phyloP scores from a whole-genome alignment of 768 basidiomycete species.

The Auricularia sp. region DNA sequence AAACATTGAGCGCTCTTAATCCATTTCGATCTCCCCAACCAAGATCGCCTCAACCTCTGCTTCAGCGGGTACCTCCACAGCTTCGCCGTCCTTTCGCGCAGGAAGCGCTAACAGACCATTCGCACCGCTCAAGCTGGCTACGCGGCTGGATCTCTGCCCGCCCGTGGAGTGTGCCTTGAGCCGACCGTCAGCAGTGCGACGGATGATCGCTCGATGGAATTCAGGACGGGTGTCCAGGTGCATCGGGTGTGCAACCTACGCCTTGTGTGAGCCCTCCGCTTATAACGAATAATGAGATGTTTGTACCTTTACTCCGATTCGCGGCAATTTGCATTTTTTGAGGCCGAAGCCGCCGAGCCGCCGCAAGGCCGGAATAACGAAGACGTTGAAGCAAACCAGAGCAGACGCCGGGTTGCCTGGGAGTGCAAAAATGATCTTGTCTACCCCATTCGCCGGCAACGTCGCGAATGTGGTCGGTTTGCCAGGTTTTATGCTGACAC shows the following conservation, averaged over 20 bases:
- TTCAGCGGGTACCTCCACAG: constrained; percentile 29
- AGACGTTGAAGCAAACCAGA: constrained; percentile 75
- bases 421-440: constrained; percentile 69
- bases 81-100: constrained; percentile 19
- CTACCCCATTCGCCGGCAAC: constrained; percentile 35
- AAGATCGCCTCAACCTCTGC: constrained; percentile 48
- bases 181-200: constrained; percentile 26
- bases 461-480: constrained; percentile 89
- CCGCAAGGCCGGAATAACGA: constrained; percentile 73
- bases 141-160: constrained; percentile 75
- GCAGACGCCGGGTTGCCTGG: constrained; percentile 87
- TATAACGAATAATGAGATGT: neutral
- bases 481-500: constrained; percentile 71
- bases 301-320: constrained; percentile 53
- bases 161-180: constrained; percentile 72
- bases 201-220: constrained; percentile 69
- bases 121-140: constrained; percentile 69
- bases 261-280: neutral
- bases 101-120: constrained; percentile 73
- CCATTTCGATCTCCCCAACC: constrained; percentile 50
- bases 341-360: constrained; percentile 58
- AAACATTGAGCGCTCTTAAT: neutral
- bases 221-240: constrained; percentile 63
- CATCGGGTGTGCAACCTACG: constrained; percentile 34
- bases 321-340: constrained; percentile 44